Conservation (phyloP, 208 protist genomes). For the Entamoeba dispar region DNA sequence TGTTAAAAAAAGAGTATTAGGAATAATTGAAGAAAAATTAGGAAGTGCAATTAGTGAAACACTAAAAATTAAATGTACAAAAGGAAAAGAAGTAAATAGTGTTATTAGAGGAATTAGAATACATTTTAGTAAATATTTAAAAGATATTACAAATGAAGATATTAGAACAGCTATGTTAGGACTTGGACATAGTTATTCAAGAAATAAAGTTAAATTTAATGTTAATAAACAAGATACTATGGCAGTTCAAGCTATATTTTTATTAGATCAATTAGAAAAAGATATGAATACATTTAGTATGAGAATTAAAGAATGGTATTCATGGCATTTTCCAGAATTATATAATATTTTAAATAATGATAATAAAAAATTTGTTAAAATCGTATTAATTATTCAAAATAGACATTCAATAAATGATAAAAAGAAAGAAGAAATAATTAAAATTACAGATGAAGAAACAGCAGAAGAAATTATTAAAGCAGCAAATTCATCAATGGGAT, state of each 20-base stretch:
- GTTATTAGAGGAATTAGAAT: slow-evolving; percentile 5
- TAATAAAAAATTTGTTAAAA: slow-evolving; percentile 75
- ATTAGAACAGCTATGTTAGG: not conserved
- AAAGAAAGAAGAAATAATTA: not conserved
- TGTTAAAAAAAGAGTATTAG: not conserved
- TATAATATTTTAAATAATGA: slow-evolving; percentile 74
- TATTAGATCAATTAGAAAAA: slow-evolving; percentile 92
- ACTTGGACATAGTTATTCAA: slow-evolving; percentile 15
- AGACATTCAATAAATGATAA: not conserved
- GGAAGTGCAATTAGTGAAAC: not conserved
- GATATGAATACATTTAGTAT: slow-evolving; percentile 97
- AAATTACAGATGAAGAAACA: not conserved
- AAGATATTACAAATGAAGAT: not conserved
- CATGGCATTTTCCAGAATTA: slow-evolving; percentile 96
- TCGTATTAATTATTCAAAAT: slow-evolving; percentile 35
- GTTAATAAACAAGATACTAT: slow-evolving; percentile 99
- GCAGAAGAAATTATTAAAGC: slow-evolving; percentile 31
- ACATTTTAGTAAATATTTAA: not conserved
- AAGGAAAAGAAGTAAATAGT: not conserved
- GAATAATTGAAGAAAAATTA: not conserved
- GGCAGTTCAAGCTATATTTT: slow-evolving; percentile 92
- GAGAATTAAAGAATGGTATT: slow-evolving; percentile 87
- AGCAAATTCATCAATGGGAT: slow-evolving; percentile 92
- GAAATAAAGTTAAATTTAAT: slow-evolving; percentile 96
- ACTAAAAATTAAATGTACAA: not conserved